Base-by-base conservation (phyloP, 805 yeast species). In the Grigorovia yakushimaensis region DNA sequence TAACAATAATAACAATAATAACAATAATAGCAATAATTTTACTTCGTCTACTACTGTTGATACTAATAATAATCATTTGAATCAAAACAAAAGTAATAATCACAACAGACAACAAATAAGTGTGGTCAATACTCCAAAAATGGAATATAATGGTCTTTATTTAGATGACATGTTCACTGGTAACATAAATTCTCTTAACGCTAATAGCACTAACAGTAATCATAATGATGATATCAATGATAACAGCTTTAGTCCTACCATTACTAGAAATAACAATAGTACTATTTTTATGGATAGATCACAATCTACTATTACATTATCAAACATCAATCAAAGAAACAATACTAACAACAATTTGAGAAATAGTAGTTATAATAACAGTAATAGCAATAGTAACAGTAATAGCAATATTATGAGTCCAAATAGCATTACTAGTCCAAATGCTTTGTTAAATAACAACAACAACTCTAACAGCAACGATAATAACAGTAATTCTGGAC, bases 91-190 rank as follows among this genome's bases (percentile, higher is more conserved):
- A 21, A 21, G 19, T 21, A 19, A 9, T 22, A 15, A 3, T 40
- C 18, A n/a, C 10, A 33, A 33, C 17, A 33, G n/a, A 33, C 13
- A 13, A 15, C 37, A 33, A 33, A 33, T 33, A 3, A 33, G 37
- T 33, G 37, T 33, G 15, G 37, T 17, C 15, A 33, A 33, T 33
- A 33, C 37, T 3, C 37, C 27, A 40, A 20, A 11, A 40, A 40
- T 40, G 42, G 23, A 21, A 5, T 24, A 21, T 33, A 33, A 33
- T 33, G 37, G 37, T 3, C 37, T 33, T 7, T 58, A 56, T 42
- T 24, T 58, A 24, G 62, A 58, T 45, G 60, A 57, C 38, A 54
- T 54, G 49, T 57, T 54, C 36, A 47, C 53, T 11, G 37, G 37
- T 15, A 33, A 33, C n/a, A 15, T n/a, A 3, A 33, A 33, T 33